A percentile compares a stretch with the other conserved stretches of the same genome.
Evolutionary conservation across 371 early-diverging fungal genomes (phyloP).

Genomic region (Rhizomucor miehei): DNA sequence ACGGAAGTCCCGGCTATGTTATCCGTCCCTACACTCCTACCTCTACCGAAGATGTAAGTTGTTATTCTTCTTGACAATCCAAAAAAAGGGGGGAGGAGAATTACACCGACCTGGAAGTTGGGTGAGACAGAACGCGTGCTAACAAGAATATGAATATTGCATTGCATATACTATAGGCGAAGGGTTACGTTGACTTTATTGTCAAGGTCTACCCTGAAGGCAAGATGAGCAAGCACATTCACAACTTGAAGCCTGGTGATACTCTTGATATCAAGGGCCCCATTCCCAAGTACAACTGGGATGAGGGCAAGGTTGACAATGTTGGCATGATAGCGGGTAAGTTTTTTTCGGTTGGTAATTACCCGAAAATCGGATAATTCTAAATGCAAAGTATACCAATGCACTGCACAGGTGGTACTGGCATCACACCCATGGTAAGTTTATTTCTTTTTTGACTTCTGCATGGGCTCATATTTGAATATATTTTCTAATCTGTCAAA

Average conservation of each 20-base stretch:
- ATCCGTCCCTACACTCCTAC: conserved; percentile 94
- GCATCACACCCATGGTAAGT: conserved; percentile 87
- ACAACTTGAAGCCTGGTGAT: conserved; percentile 80
- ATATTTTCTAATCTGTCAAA: not conserved
- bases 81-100: not conserved
- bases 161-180: conserved; percentile 26
- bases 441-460: not conserved
- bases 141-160: too few relatives aligned
- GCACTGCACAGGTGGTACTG: conserved; percentile 69
- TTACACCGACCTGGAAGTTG: too few relatives aligned
- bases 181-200: conserved; percentile 84
- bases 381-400: conserved; percentile 28
- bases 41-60: conserved; percentile 56
- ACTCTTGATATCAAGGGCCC: conserved; percentile 89
- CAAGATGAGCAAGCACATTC: conserved; percentile 77
- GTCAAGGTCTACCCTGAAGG: conserved; percentile 78
- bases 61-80: not conserved
- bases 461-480: too few relatives aligned
- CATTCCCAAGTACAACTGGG: conserved; percentile 79
- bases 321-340: conserved; percentile 75
- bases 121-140: too few relatives aligned
- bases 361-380: not conserved
- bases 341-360: conserved; percentile 9
- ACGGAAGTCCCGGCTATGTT: conserved; percentile 60
- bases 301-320: conserved; percentile 68